Conservation (phyloP, 331 rosid species). For the Malus hybrid region DNA sequence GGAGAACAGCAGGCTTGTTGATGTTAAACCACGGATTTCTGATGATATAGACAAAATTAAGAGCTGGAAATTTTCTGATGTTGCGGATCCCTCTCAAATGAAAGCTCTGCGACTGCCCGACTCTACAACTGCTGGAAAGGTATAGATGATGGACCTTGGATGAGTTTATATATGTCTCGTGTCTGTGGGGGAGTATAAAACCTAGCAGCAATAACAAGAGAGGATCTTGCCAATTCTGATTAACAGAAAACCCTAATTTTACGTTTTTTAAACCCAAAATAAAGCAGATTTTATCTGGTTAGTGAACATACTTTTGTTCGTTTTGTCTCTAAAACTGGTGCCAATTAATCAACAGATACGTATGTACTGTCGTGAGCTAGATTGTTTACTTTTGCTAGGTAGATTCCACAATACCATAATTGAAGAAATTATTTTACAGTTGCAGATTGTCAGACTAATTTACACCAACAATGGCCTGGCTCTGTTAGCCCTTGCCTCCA, state of each 20-base stretch:
- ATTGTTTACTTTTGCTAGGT: background rate
- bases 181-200: no score
- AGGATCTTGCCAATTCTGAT: no score
- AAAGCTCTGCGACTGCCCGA: constrained; percentile 32
- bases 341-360: background rate
- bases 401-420: background rate
- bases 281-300: background rate
- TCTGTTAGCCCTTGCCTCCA: constrained; percentile 31
- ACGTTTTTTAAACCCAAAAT: background rate
- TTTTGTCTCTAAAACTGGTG: background rate
- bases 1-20: constrained; percentile 37
- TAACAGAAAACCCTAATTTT: background rate
- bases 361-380: background rate
- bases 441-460: constrained; percentile 35
- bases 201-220: no score
- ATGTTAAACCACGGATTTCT: constrained; percentile 34
- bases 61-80: constrained; percentile 34
- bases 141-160: background rate
- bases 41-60: constrained; percentile 28
- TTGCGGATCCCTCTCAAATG: constrained; percentile 30
- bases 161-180: background rate
- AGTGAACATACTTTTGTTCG: background rate
- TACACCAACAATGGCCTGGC: constrained; percentile 36
- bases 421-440: constrained; percentile 2
- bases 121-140: constrained; percentile 30